Conservation (phyloP, 2,329 filamentous ascomycete species). For the Trichoderma sp. region DNA sequence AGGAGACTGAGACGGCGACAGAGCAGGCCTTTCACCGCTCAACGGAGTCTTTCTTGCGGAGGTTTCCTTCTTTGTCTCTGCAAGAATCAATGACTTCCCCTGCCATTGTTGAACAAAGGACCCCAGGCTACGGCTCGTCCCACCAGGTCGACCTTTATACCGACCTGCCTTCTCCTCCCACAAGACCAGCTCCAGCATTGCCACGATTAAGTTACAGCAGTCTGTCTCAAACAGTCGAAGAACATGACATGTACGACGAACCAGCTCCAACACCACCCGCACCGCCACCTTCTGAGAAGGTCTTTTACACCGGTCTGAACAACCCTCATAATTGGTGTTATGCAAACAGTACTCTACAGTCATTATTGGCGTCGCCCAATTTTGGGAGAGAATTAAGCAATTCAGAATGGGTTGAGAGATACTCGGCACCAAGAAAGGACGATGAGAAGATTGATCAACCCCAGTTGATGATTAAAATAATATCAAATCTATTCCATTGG, state of each 20-base stretch:
- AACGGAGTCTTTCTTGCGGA: slow-evolving; percentile 79
- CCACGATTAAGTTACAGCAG: slow-evolving; percentile 77
- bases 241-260: slow-evolving; percentile 37
- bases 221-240: slow-evolving; percentile 47
- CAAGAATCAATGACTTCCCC: slow-evolving; percentile 59
- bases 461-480: slow-evolving; percentile 58
- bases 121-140: slow-evolving; percentile 30
- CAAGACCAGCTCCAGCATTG: slow-evolving; percentile 65
- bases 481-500: slow-evolving; percentile 59
- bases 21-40: slow-evolving; percentile 60
- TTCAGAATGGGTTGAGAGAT: slow-evolving; percentile 56
- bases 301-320: slow-evolving; percentile 60
- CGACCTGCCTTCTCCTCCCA: slow-evolving; percentile 56
- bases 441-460: slow-evolving; percentile 52
- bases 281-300: slow-evolving; percentile 32
- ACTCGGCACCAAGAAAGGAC: slow-evolving; percentile 66
- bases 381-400: slow-evolving; percentile 64
- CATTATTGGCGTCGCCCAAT: slow-evolving; percentile 69
- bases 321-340: slow-evolving; percentile 87
- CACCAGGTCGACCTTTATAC: slow-evolving; percentile 42
- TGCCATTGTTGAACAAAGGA: slow-evolving; percentile 24
- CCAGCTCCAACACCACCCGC: slow-evolving; percentile 39
- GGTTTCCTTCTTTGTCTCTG: slow-evolving; percentile 68
- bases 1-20: slow-evolving; percentile 40
- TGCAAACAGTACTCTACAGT: slow-evolving; percentile 87